Conservation (phyloP, 2,329 filamentous ascomycete genomes). For the Aspergillus fijiensis region DNA sequence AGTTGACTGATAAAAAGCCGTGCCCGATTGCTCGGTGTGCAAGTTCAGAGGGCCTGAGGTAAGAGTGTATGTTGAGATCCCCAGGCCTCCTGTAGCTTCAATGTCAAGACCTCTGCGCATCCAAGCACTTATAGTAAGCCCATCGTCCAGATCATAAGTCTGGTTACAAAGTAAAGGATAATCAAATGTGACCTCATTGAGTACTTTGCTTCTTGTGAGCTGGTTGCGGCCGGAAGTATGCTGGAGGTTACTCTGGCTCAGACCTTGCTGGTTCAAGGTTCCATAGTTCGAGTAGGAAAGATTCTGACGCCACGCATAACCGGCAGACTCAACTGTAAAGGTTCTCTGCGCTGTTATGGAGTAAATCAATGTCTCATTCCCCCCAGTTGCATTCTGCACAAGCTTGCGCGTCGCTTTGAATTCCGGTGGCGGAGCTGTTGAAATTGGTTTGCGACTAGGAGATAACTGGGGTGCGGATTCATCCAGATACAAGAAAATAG, state of each 20-base stretch:
- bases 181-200: constrained; percentile 46
- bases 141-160: constrained; percentile 49
- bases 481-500: constrained; percentile 76
- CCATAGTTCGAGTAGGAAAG: constrained; percentile 59
- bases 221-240: constrained; percentile 48
- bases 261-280: constrained; percentile 54
- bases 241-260: constrained; percentile 55
- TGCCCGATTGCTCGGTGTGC: constrained; percentile 30
- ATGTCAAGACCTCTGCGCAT: constrained; percentile 53
- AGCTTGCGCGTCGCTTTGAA: constrained; percentile 48
- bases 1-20: constrained; percentile 27
- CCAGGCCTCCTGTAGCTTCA: constrained; percentile 37
- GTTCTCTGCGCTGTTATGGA: constrained; percentile 56
- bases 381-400: constrained; percentile 44
- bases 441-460: constrained; percentile 23
- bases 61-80: constrained; percentile 63
- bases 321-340: constrained; percentile 54
- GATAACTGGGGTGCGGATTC: constrained; percentile 22
- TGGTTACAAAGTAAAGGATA: constrained; percentile 64
- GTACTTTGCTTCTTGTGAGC: constrained; percentile 36
- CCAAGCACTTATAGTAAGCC: constrained; percentile 50
- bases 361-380: constrained; percentile 62
- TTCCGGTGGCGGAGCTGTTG: constrained; percentile 43
- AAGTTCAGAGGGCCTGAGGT: constrained; percentile 28
- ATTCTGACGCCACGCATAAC: constrained; percentile 58